Conservation (phyloP, 805 yeast species). For the Danielia reshetovae region DNA sequence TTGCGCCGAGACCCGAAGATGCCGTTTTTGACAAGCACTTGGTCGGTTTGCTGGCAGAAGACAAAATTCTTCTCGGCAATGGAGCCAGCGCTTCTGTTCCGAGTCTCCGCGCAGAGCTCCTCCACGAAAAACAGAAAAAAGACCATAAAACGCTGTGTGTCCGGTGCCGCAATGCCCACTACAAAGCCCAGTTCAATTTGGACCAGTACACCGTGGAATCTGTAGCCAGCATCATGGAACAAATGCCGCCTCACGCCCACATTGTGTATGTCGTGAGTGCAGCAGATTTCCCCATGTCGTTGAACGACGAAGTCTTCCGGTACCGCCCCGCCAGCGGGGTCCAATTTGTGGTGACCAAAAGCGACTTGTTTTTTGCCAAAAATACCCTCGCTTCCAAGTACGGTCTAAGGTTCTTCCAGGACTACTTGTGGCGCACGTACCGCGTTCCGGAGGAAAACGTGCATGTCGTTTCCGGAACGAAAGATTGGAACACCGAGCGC, state of each 20-base stretch:
- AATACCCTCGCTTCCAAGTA: constrained; percentile 22
- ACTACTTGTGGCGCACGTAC: constrained; percentile 29
- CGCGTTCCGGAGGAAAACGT: constrained; percentile 39
- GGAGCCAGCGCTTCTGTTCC: constrained; percentile 5
- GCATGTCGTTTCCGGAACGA: constrained; percentile 46
- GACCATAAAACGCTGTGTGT: constrained; percentile 38
- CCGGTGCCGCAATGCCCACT: constrained; percentile 52
- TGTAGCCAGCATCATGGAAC: constrained; percentile 16
- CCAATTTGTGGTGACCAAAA: constrained; percentile 39
- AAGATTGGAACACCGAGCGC: constrained; percentile 47
- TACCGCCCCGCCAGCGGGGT: constrained; percentile 31
- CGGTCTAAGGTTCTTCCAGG: constrained; percentile 28
- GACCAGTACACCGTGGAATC: constrained; percentile 26
- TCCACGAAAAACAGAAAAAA: not conserved
- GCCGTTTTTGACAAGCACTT: constrained; percentile 18
- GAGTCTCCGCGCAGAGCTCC: not conserved
- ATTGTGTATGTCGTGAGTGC: constrained; percentile 63
- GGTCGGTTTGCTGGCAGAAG: constrained; percentile 21
- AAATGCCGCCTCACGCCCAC: constrained; percentile 43
- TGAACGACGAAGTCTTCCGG: constrained; percentile 35
- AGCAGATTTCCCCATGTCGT: constrained; percentile 67
- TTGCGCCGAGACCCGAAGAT: constrained; percentile 20
- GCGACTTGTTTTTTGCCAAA: constrained; percentile 41
- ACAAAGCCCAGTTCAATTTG: constrained; percentile 36
- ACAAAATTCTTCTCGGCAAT: constrained; percentile 23